phyloP scores from a whole-genome alignment of 2,329 filamentous ascomycete genomes.

The Cladophialophora exuberans region DNA sequence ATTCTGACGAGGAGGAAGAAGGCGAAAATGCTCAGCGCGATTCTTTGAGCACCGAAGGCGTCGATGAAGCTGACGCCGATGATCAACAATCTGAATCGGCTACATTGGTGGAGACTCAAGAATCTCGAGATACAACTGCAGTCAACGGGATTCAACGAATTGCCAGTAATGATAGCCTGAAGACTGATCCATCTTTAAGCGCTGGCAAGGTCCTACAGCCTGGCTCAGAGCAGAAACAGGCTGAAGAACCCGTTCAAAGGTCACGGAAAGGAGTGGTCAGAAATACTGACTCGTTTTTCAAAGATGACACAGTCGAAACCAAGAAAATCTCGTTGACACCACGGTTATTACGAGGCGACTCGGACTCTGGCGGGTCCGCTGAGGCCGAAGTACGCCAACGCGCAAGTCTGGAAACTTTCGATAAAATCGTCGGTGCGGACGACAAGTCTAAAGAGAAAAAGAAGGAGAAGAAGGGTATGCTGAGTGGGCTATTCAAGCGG shows the following conservation, averaged over 20 bases:
- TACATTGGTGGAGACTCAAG: constrained; percentile 46
- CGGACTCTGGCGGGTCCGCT: constrained; percentile 81
- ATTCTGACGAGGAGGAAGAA: constrained; percentile 76
- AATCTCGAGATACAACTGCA: constrained; percentile 42
- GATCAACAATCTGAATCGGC: constrained; percentile 39
- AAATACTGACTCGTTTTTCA: constrained; percentile 96
- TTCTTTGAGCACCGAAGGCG: constrained; percentile 36
- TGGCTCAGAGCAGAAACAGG: constrained; percentile 49
- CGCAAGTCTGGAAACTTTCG: constrained; percentile 74
- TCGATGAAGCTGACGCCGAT: constrained; percentile 50
- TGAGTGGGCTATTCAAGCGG: constrained; percentile 70
- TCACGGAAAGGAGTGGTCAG: constrained; percentile 84
- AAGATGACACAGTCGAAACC: constrained; percentile 91
- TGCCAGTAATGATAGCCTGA: constrained; percentile 30
- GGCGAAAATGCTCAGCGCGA: constrained; percentile 49
- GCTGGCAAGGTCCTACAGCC: constrained; percentile 31
- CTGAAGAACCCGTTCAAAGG: constrained; percentile 58
- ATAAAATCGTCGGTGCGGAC: constrained; percentile 61
- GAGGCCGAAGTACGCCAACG: constrained; percentile 68
- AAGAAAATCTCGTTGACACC: constrained; percentile 97
- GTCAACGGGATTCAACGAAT: constrained; percentile 32
- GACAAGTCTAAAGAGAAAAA: constrained; percentile 73
- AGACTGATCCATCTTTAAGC: constrained; percentile 34
- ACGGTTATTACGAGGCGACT: constrained; percentile 84
- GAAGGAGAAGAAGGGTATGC: constrained; percentile 74